phyloP scores from a whole-genome alignment of 441 rosid genomes.

The Aquilaria agallochum region DNA sequence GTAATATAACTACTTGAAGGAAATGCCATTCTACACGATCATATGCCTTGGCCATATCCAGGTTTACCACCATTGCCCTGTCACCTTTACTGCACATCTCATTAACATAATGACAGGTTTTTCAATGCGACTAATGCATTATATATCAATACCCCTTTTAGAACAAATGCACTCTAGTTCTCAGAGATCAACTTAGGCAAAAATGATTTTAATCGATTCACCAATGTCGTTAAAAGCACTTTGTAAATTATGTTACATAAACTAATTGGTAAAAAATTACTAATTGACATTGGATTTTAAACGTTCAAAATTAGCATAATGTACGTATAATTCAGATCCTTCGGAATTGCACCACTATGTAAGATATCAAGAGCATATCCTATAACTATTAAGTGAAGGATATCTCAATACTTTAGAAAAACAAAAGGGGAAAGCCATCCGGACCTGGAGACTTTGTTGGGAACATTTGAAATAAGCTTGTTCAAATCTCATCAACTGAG shows the following conservation, averaged over 20 bases:
- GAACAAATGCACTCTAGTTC: neutral
- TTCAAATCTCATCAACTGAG: too few species aligned
- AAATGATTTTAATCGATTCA: neutral
- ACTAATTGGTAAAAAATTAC: neutral
- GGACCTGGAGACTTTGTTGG: too few species aligned
- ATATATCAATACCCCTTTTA: neutral
- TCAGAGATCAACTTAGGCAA: neutral
- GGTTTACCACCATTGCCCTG: neutral
- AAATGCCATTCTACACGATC: constrained; percentile 3
- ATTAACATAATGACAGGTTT: neutral
- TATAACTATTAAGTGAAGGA: too few species aligned
- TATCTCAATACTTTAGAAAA: too few species aligned
- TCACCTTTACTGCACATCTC: neutral
- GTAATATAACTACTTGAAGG: neutral
- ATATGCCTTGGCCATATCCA: constrained; percentile 8
- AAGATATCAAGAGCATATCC: too few species aligned
- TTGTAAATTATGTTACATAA: neutral
- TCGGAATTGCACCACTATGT: too few species aligned
- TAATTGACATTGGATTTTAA: too few species aligned
- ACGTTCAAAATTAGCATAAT: too few species aligned
- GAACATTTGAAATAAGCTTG: too few species aligned
- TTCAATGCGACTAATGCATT: neutral
- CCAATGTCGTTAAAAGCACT: neutral
- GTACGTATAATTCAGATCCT: too few species aligned
- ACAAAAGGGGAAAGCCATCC: too few species aligned